Evolutionary conservation across 139 green algal species (phyloP).

Genomic region (Chlorella sp.): DNA sequence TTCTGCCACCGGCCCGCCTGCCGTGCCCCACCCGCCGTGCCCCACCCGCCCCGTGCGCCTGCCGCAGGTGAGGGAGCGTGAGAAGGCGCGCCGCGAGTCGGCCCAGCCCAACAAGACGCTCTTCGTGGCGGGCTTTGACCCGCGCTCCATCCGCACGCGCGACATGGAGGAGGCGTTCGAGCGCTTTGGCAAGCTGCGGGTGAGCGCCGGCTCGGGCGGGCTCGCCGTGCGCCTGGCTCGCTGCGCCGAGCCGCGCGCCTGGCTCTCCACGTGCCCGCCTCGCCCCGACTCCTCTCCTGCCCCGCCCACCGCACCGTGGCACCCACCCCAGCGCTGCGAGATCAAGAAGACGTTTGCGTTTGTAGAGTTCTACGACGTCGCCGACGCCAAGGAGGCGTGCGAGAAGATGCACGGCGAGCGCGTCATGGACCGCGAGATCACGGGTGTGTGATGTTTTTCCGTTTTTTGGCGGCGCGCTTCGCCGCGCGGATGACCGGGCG

Average conservation of each 20-base stretch:
- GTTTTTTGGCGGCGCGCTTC: background rate
- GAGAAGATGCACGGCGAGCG: slow-evolving; percentile 46
- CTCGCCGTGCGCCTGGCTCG: background rate
- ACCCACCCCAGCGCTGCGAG: slow-evolving; percentile 49
- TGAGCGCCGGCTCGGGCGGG: slow-evolving; percentile 12
- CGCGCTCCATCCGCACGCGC: slow-evolving; percentile 48
- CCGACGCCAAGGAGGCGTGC: slow-evolving; percentile 60
- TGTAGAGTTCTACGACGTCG: slow-evolving; percentile 68
- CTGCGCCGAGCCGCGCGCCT: background rate
- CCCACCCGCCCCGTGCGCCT: too few species aligned
- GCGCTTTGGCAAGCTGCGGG: slow-evolving; percentile 40
- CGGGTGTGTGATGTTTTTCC: background rate
- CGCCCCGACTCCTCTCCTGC: background rate
- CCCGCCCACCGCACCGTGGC: background rate
- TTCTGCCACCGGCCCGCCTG: too few species aligned
- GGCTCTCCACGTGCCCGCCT: background rate
- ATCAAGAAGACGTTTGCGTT: slow-evolving; percentile 79
- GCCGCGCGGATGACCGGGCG: background rate
- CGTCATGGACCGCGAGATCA: slow-evolving; percentile 48
- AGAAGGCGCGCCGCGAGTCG: slow-evolving; percentile 37
- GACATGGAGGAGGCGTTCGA: slow-evolving; percentile 77
- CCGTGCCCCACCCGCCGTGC: too few species aligned
- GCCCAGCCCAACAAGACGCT: slow-evolving; percentile 71
- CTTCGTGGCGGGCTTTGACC: slow-evolving; percentile 84
- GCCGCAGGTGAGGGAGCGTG: slow-evolving; percentile 36